Evolutionary conservation across 2,329 filamentous ascomycete genomes (phyloP).

Genomic region (Hirsutella rhossiliensis): DNA sequence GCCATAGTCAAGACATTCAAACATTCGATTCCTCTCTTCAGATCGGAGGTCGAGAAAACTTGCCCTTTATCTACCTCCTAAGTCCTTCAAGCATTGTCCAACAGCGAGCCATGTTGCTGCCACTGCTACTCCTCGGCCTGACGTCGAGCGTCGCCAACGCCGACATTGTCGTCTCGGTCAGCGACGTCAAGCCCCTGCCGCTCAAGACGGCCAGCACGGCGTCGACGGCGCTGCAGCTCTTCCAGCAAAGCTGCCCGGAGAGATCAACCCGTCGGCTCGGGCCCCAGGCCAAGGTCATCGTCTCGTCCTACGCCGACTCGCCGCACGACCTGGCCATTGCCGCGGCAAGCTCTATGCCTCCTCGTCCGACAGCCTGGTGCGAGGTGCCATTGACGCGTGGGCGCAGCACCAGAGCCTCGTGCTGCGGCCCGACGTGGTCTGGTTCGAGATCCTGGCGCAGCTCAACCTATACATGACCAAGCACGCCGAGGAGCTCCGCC

Average conservation of each 20-base stretch:
- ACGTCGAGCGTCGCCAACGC: slow-evolving; percentile 6
- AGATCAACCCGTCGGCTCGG: slow-evolving; percentile 9
- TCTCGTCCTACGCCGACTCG: slow-evolving; percentile 15
- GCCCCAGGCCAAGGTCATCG: slow-evolving; percentile 10
- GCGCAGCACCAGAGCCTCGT: slow-evolving; percentile 35
- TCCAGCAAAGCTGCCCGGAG: slow-evolving; percentile 21
- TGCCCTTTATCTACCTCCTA: too few relatives aligned
- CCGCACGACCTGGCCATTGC: slow-evolving; percentile 5
- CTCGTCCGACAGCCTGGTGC: slow-evolving; percentile 29
- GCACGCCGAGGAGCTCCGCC: slow-evolving; percentile 31
- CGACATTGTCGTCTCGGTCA: slow-evolving; percentile 14
- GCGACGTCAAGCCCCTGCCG: slow-evolving; percentile 14
- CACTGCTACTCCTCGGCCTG: slow-evolving; percentile 6
- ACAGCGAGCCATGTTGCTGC: neutral
- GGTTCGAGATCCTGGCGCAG: slow-evolving; percentile 41
- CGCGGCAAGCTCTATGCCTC: slow-evolving; percentile 11
- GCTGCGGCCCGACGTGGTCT: slow-evolving; percentile 40
- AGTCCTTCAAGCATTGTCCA: neutral
- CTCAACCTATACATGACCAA: slow-evolving; percentile 36
- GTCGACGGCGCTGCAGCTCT: slow-evolving; percentile 16
- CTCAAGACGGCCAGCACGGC: slow-evolving; percentile 10
- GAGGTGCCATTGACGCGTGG: slow-evolving; percentile 34
- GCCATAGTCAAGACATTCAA: neutral
- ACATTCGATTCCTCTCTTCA: neutral
- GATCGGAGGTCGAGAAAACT: neutral